phyloP scores from a whole-genome alignment of 2,329 filamentous ascomycete genomes.

The Exophiala oligosperma region DNA sequence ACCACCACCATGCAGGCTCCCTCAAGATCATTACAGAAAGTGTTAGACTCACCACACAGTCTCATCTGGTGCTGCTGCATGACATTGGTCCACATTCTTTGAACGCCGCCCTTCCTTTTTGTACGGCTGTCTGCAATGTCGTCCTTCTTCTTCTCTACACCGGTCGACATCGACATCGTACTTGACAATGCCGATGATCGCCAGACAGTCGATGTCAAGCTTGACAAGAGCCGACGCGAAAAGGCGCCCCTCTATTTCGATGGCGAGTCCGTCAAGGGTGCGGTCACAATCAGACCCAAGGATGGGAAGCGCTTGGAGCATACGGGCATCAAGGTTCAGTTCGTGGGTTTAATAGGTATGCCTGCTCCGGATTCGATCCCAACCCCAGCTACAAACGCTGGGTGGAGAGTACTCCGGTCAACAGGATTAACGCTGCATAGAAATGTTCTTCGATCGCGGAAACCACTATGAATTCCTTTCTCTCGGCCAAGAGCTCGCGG shows the following conservation, averaged over 20 bases:
- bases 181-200: slow-evolving; percentile 93
- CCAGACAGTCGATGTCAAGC: slow-evolving; percentile 94
- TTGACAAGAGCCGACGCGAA: slow-evolving; percentile 96
- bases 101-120: not conserved
- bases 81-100: not conserved
- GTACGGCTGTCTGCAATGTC: slow-evolving; percentile 63
- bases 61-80: no score
- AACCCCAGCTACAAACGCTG: slow-evolving; percentile 13
- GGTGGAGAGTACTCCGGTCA: not conserved
- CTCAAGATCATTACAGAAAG: no score
- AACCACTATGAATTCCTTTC: slow-evolving; percentile 99
- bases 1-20: no score
- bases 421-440: slow-evolving; percentile 46
- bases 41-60: no score
- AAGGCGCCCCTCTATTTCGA: slow-evolving; percentile 97
- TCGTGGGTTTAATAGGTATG: slow-evolving; percentile 94
- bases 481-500: slow-evolving; percentile 92
- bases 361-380: slow-evolving; percentile 1
- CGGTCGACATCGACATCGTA: slow-evolving; percentile 97
- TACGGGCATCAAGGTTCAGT: slow-evolving; percentile 98
- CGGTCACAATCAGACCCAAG: slow-evolving; percentile 91
- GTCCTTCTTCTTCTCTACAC: slow-evolving; percentile 97
- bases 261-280: slow-evolving; percentile 95
- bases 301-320: slow-evolving; percentile 98
- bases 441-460: slow-evolving; percentile 99